These are phyloP conservation scores for Penicillium subrubescens DNA, from an alignment of 495 filamentous ascomycete genomes.

Conservation along the genomic window DNA sequence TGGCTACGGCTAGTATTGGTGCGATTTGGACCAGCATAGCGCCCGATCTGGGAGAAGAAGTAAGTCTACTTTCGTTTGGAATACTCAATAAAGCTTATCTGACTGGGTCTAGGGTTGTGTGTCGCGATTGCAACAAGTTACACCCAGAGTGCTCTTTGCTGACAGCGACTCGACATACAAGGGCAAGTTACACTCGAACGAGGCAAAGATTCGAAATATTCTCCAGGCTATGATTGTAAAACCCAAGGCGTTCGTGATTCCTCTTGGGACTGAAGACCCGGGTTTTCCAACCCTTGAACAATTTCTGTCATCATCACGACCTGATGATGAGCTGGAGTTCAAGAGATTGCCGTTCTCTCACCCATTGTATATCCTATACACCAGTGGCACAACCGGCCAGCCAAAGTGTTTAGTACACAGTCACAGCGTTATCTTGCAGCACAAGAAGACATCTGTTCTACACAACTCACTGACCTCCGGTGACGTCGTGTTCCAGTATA, in stretches of 20 bases:
- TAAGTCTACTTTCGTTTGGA: neutral
- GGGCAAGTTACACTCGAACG: slow-evolving; percentile 50
- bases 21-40: slow-evolving; percentile 66
- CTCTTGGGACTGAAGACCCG: slow-evolving; percentile 31
- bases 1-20: slow-evolving; percentile 62
- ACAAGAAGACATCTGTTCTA: slow-evolving; percentile 59
- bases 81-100: neutral
- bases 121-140: slow-evolving; percentile 66
- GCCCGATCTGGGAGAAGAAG: slow-evolving; percentile 68
- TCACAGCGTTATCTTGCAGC: slow-evolving; percentile 57
- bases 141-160: slow-evolving; percentile 67
- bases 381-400: slow-evolving; percentile 69
- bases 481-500: slow-evolving; percentile 56
- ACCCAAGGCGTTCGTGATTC: slow-evolving; percentile 40
- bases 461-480: slow-evolving; percentile 54
- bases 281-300: slow-evolving; percentile 40
- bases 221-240: slow-evolving; percentile 42
- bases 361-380: slow-evolving; percentile 73
- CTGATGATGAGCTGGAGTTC: slow-evolving; percentile 42
- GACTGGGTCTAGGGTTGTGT: slow-evolving; percentile 56
- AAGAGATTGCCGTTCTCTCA: slow-evolving; percentile 62
- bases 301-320: slow-evolving; percentile 15
- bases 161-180: slow-evolving; percentile 74
- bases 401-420: slow-evolving; percentile 78
- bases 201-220: slow-evolving; percentile 51